These are phyloP conservation scores for Phytopythium oedochilum DNA, from an alignment of 352 stramenopile genomes.

Conservation along the genomic window DNA sequence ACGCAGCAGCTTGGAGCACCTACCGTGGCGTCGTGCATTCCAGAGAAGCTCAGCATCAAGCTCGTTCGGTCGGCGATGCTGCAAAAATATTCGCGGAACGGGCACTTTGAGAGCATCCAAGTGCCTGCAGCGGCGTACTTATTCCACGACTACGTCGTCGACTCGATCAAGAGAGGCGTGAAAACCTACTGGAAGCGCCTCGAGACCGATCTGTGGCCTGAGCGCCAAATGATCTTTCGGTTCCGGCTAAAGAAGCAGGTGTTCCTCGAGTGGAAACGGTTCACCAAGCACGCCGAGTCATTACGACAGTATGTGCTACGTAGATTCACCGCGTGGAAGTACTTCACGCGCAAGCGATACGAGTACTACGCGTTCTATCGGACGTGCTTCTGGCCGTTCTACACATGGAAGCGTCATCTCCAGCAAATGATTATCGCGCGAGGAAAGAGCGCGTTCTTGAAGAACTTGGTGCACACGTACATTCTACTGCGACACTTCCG, in stretches of 20 bases:
- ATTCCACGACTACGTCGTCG: conserved; percentile 49
- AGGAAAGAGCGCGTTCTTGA: conserved; percentile 53
- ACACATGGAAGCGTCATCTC: conserved; percentile 74
- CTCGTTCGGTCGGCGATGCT: conserved; percentile 53
- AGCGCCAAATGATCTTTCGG: conserved; percentile 52
- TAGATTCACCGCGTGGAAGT: conserved; percentile 65
- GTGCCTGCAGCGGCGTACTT: conserved; percentile 36
- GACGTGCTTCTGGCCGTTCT: conserved; percentile 74
- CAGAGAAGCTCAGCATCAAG: conserved; percentile 40
- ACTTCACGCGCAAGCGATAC: conserved; percentile 38
- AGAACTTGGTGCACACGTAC: conserved; percentile 49
- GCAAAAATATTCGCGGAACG: conserved; percentile 78
- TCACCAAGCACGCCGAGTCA: conserved; percentile 32
- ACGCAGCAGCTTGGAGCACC: not conserved
- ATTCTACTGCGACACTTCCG: conserved; percentile 53
- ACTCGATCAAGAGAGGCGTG: conserved; percentile 45
- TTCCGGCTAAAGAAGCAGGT: conserved; percentile 53
- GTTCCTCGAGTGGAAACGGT: conserved; percentile 43
- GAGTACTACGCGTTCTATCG: conserved; percentile 56
- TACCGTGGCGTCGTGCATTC: conserved; percentile 6
- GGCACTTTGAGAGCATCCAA: conserved; percentile 66
- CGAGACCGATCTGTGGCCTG: conserved; percentile 45
- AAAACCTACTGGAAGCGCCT: conserved; percentile 28
- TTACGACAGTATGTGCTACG: conserved; percentile 38
- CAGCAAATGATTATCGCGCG: conserved; percentile 61